Conservation (phyloP, 2,329 filamentous ascomycete species). For the Bipolaris cookei region DNA sequence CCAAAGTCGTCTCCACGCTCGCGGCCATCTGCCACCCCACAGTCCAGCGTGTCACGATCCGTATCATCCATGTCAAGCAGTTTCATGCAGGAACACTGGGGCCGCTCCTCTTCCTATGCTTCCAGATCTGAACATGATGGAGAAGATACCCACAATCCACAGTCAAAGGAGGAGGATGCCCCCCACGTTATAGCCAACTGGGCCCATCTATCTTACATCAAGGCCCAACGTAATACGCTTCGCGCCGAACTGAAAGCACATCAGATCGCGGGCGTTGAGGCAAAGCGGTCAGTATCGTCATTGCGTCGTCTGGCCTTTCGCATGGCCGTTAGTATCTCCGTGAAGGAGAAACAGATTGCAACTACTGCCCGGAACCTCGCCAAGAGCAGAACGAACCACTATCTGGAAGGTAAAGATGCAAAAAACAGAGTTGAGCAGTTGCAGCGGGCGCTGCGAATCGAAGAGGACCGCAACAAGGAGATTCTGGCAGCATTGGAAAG, state of each 20-base stretch:
- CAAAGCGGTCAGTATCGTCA: constrained; percentile 44
- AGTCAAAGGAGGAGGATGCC: constrained; percentile 29
- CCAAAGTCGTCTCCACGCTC: constrained; percentile 23
- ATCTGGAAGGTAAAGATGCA: constrained; percentile 39
- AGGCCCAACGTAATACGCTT: constrained; percentile 44
- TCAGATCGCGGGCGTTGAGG: constrained; percentile 42
- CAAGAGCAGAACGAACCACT: constrained; percentile 40
- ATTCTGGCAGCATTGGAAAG: constrained; percentile 47
- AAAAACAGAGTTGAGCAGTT: constrained; percentile 45
- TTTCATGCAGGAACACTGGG: constrained; percentile 42
- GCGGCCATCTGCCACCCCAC: constrained; percentile 32
- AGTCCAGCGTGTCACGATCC: constrained; percentile 35
- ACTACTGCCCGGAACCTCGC: constrained; percentile 42
- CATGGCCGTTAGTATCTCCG: constrained; percentile 49
- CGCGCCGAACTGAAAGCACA: constrained; percentile 43
- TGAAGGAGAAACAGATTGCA: constrained; percentile 49
- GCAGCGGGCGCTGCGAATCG: constrained; percentile 38
- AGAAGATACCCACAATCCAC: constrained; percentile 18
- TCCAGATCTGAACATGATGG: constrained; percentile 15
- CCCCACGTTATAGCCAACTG: constrained; percentile 44
- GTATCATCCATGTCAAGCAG: constrained; percentile 46
- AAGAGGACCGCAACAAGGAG: constrained; percentile 47
- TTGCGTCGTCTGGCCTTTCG: constrained; percentile 47
- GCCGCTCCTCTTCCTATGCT: constrained; percentile 21
- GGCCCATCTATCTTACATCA: constrained; percentile 47